A percentile compares a stretch with the other conserved stretches of the same genome.
phyloP scores from a whole-genome alignment of 805 yeast genomes.

The Cyberlindnera samutprakarnensis region DNA sequence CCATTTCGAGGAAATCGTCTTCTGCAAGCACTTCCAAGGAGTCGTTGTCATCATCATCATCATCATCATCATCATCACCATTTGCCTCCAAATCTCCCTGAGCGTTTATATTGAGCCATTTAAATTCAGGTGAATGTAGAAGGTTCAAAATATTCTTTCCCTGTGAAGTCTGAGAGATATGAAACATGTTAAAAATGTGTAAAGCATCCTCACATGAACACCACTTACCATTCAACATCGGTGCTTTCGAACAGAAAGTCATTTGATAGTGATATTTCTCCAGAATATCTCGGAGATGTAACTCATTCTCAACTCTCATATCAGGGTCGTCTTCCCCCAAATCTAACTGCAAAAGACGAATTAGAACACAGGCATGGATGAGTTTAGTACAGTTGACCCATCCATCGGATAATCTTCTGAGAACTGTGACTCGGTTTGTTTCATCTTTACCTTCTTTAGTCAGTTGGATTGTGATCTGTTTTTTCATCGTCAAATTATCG shows the following conservation, averaged over 20 bases:
- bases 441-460: constrained; percentile 5
- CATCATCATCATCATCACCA: constrained; percentile 4
- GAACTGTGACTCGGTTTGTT: constrained; percentile 1
- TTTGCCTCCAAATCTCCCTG: constrained; percentile 1
- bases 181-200: constrained; percentile 5
- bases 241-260: constrained; percentile 6
- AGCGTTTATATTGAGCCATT: constrained; percentile 1
- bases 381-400: constrained; percentile 18
- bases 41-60: constrained; percentile 6
- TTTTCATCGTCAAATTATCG: constrained; percentile 5
- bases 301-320: constrained; percentile 17
- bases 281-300: constrained; percentile 19
- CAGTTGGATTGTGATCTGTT: constrained; percentile 4
- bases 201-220: constrained; percentile 18
- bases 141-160: constrained; percentile 5
- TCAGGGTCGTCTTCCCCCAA: constrained; percentile 22
- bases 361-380: constrained; percentile 12
- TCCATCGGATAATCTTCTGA: constrained; percentile 20
- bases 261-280: constrained; percentile 14
- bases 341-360: constrained; percentile 13
- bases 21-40: constrained; percentile 6
- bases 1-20: constrained; percentile 6
- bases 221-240: constrained; percentile 22
- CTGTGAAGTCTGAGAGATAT: constrained; percentile 1
- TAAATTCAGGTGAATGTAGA: constrained; percentile 4